phyloP scores from a whole-genome alignment of 495 filamentous ascomycete species.

The Penicillium herquei region DNA sequence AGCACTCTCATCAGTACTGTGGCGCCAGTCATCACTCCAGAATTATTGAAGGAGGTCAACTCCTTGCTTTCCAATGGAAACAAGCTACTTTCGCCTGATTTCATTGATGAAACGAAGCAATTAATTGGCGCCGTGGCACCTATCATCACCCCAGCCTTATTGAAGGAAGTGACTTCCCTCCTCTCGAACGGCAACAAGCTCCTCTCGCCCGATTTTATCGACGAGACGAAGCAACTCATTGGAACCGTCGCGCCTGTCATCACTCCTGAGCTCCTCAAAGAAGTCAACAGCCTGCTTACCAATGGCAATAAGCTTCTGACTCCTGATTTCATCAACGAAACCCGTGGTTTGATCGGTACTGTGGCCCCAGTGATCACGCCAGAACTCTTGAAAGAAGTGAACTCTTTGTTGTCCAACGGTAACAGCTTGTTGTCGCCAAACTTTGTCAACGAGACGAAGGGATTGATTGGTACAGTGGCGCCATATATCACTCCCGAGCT shows the following conservation, averaged over 20 bases:
- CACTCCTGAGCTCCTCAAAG: conserved; percentile 41
- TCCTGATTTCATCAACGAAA: conserved; percentile 32
- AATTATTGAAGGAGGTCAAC: conserved; percentile 40
- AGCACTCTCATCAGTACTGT: conserved; percentile 30
- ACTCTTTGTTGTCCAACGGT: conserved; percentile 36
- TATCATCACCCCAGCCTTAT: conserved; percentile 33
- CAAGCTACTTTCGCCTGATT: conserved; percentile 32
- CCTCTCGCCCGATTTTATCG: conserved; percentile 26
- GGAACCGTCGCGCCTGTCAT: conserved; percentile 39
- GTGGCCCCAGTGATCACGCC: conserved; percentile 39
- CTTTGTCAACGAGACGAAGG: conserved; percentile 47
- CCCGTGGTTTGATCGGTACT: conserved; percentile 26
- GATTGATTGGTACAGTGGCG: conserved; percentile 28
- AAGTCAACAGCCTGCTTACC: conserved; percentile 37
- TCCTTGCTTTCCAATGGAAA: conserved; percentile 42
- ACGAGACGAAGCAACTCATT: conserved; percentile 37
- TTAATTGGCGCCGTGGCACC: conserved; percentile 24
- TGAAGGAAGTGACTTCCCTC: conserved; percentile 38
- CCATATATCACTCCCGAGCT: conserved; percentile 6
- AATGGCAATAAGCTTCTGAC: conserved; percentile 43
- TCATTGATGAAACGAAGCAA: conserved; percentile 30
- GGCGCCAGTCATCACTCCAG: conserved; percentile 40
- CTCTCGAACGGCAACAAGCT: conserved; percentile 39
- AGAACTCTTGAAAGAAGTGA: conserved; percentile 31
- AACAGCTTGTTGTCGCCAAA: conserved; percentile 38